phyloP scores from a whole-genome alignment of 805 yeast species.

The Sungouiozyma ichnusensis region DNA sequence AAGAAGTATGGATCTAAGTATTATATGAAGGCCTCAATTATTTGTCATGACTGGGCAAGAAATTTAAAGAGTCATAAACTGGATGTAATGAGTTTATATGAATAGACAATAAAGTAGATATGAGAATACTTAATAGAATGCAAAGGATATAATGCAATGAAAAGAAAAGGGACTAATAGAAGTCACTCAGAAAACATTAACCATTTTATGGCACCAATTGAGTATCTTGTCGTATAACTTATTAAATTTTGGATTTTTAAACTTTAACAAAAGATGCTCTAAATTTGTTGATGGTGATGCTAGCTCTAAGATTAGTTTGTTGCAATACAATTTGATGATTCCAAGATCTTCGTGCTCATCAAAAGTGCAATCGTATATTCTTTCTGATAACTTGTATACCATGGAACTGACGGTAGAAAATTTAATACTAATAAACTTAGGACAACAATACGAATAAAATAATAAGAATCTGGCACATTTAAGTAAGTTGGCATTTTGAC shows the following conservation, averaged over 20 bases:
- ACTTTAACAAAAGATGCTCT: conserved; percentile 19
- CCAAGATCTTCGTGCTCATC: conserved; percentile 22
- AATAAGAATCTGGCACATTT: conserved; percentile 74
- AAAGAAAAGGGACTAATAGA: background rate
- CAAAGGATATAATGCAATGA: background rate
- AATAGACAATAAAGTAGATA: background rate
- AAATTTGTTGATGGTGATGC: conserved; percentile 22
- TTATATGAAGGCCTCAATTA: conserved; percentile 69
- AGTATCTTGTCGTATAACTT: conserved; percentile 10
- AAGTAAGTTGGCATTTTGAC: conserved; percentile 64
- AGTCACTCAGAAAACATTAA: too few species aligned
- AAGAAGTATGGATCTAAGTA: conserved; percentile 80
- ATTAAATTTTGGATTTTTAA: conserved; percentile 13
- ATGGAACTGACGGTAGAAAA: conserved; percentile 78
- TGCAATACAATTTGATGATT: conserved; percentile 14
- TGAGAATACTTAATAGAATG: background rate
- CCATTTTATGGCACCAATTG: conserved; percentile 14
- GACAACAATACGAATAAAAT: conserved; percentile 68
- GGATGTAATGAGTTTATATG: background rate
- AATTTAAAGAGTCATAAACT: background rate
- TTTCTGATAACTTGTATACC: conserved; percentile 71
- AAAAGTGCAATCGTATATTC: conserved; percentile 29
- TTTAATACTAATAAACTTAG: conserved; percentile 56
- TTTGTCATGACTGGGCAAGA: conserved; percentile 65
- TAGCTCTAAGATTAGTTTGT: conserved; percentile 21